A percentile compares a stretch with the other conserved stretches of the same genome.
phyloP scores from a whole-genome alignment of 768 basidiomycete species.

The Leccinum disarticulatum region DNA sequence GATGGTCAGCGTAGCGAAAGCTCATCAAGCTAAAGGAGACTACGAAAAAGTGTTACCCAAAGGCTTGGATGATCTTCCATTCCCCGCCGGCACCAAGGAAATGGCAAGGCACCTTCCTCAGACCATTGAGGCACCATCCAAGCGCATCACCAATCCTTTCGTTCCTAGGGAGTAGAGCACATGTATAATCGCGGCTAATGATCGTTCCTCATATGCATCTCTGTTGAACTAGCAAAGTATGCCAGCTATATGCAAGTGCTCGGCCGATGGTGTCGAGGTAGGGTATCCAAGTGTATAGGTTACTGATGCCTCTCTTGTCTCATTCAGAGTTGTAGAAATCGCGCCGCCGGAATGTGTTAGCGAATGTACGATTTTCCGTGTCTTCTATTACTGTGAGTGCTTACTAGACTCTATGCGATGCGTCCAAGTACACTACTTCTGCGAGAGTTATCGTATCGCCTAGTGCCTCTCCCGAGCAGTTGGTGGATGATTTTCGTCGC shows the following conservation, averaged over 20 bases:
- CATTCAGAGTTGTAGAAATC: background rate
- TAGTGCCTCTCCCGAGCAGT: background rate
- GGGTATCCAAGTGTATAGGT: background rate
- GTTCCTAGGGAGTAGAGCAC: constrained; percentile 60
- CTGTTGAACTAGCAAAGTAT: background rate
- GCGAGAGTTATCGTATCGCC: background rate
- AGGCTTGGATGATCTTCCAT: constrained; percentile 82
- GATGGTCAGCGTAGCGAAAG: constrained; percentile 56
- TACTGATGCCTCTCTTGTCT: background rate
- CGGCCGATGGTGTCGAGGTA: background rate
- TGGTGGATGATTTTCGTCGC: background rate
- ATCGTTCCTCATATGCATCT: constrained; percentile 2
- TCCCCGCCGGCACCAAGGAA: constrained; percentile 86
- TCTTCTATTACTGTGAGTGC: background rate
- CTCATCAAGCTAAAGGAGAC: constrained; percentile 68
- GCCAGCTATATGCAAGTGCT: background rate
- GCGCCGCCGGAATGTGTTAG: background rate
- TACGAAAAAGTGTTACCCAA: constrained; percentile 79
- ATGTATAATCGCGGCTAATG: constrained; percentile 10
- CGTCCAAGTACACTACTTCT: background rate
- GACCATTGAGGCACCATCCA: constrained; percentile 69
- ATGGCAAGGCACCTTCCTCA: constrained; percentile 65
- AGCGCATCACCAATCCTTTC: constrained; percentile 78
- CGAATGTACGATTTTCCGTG: background rate
- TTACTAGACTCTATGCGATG: background rate